Conservation (phyloP, 352 stramenopile genomes). For the Phytophthora idaei region DNA sequence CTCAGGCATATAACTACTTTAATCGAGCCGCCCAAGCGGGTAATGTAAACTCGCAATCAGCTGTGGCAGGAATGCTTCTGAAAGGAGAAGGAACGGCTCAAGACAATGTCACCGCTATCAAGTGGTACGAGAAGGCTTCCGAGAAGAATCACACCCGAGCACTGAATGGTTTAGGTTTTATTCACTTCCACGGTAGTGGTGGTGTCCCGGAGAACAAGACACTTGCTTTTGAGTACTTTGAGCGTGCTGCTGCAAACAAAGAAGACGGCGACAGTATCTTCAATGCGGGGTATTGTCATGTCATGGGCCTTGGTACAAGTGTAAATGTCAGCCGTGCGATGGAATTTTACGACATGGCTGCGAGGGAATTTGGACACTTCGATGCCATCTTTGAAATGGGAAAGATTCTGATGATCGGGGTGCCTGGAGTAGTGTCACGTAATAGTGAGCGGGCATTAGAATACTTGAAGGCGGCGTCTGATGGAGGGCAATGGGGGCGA, state of each 20-base stretch:
- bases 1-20: conserved; percentile 78
- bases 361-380: conserved; percentile 84
- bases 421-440: conserved; percentile 28
- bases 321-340: conserved; percentile 65
- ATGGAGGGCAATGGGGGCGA: conserved; percentile 67
- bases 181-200: conserved; percentile 85
- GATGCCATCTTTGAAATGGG: conserved; percentile 81
- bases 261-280: conserved; percentile 91
- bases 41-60: conserved; percentile 62
- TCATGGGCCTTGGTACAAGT: conserved; percentile 59
- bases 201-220: conserved; percentile 78
- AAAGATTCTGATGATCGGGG: conserved; percentile 53
- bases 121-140: conserved; percentile 80
- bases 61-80: conserved; percentile 85
- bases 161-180: conserved; percentile 90
- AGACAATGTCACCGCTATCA: conserved; percentile 76
- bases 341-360: conserved; percentile 64
- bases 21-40: conserved; percentile 62
- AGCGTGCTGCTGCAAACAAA: conserved; percentile 73
- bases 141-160: conserved; percentile 74
- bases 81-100: conserved; percentile 83
- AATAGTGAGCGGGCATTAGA: conserved; percentile 35
- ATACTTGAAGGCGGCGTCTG: conserved; percentile 68
- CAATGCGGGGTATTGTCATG: conserved; percentile 88
- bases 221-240: conserved; percentile 81